Evolutionary conservation across 2,329 filamentous ascomycete genomes (phyloP), one percentile per base, ranked within the genome.

Genomic region (Onygena corvina): DNA sequence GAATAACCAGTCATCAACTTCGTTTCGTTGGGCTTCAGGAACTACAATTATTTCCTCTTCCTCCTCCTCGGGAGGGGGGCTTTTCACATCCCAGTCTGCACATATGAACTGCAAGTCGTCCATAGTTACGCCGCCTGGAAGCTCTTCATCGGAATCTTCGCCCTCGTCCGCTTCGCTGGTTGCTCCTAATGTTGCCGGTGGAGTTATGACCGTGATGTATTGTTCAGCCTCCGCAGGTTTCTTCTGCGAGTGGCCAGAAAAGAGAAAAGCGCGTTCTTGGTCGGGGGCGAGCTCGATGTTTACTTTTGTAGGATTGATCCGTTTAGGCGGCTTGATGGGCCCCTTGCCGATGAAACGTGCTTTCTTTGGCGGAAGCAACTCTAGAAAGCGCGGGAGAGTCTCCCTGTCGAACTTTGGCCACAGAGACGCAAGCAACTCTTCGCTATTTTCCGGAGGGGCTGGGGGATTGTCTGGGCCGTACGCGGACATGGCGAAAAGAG

Each of bases 31-130:
- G 47, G 66, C 65, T 50, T 69, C 67, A 44, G 60, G 60, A 27
- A 58, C 58, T n/a, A n/a, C n/a, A n/a, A n/a, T n/a, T 9, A 18
- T 8, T 16, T 16, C 4, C 4, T 14, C 27, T 18, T 57, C 47
- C 21, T 67, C 64, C 47, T 66, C 61, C 60, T 61, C 57, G 20
- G 73, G 69, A 21, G 72, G 64, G 18, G 76, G 68, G 47, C 81
- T 79, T 40, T 79, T 74, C 14, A 79, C 67, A 49, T 85, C 81
- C 84, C 87, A 96, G 62, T 95, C 86, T 52, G 86, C 80, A 60
- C 89, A 95, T 4, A 92, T 79, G 42, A 93, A 78, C 50, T 86
- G 80, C 49, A 98, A 79, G 59, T 96, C 89, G 47, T 83, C 77
- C 65, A 90, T 76, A 0, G 78, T 84, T 53, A 86, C 79, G 1